Evolutionary conservation across 177 flowering plant genomes (phyloP).

Genomic region (Telopea speciosissima): DNA sequence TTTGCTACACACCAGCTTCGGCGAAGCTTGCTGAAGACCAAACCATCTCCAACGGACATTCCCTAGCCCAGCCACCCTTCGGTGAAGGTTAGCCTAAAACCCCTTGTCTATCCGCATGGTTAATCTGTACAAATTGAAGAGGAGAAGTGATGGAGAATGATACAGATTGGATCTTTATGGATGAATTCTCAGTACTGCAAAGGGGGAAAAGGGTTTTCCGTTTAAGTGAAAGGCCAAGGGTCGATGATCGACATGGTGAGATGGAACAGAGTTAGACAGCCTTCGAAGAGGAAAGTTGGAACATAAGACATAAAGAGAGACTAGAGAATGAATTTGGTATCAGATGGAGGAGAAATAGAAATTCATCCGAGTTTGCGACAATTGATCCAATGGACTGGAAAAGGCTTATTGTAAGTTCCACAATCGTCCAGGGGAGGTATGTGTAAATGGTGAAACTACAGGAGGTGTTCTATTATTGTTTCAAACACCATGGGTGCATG

Average conservation of each 20-base stretch:
- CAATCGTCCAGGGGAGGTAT: no score
- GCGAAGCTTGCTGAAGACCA: no score
- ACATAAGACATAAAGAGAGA: conserved; percentile 36
- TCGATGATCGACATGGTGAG: conserved; percentile 49
- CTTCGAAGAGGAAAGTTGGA: conserved; percentile 51
- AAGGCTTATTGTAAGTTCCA: no score
- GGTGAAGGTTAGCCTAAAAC: conserved; percentile 54
- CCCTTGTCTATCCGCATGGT: conserved; percentile 41
- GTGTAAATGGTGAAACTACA: no score
- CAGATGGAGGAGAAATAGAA: neutral
- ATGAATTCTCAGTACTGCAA: no score
- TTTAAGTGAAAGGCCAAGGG: conserved; percentile 57
- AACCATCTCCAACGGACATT: no score
- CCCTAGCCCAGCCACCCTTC: no score
- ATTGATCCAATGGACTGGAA: neutral
- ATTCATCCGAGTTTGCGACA: no score
- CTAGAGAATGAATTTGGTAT: neutral
- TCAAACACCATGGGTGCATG: no score
- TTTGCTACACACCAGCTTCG: no score
- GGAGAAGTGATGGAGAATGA: neutral
- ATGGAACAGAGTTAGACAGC: conserved; percentile 46
- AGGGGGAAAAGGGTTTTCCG: no score
- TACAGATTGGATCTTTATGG: neutral
- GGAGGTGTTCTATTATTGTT: no score
- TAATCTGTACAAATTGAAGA: neutral